A percentile compares a stretch with the other conserved stretches of the same genome.
phyloP scores from a whole-genome alignment of 805 yeast genomes.

The Candida suzukii region DNA sequence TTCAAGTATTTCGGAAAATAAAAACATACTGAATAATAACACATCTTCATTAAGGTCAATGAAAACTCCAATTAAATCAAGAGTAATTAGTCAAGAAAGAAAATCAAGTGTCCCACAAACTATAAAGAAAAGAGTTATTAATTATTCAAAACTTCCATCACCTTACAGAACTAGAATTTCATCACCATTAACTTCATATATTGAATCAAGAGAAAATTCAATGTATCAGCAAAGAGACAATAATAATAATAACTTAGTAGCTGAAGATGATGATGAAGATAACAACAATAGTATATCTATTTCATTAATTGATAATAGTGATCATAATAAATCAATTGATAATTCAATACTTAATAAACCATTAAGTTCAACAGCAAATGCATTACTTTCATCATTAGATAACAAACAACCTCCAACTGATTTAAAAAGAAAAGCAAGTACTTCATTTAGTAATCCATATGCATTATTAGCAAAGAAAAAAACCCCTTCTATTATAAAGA shows the following conservation, averaged over 20 bases:
- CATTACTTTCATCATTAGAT: slow-evolving; percentile 15
- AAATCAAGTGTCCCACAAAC: slow-evolving; percentile 10
- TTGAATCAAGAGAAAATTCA: slow-evolving; percentile 11
- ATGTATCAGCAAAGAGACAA: slow-evolving; percentile 2
- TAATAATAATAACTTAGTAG: too few relatives aligned
- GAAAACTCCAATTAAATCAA: not conserved
- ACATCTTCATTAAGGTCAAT: not conserved
- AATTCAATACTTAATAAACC: slow-evolving; percentile 1
- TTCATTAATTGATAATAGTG: too few relatives aligned
- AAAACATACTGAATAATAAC: not conserved
- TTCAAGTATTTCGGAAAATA: not conserved
- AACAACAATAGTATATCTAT: too few relatives aligned
- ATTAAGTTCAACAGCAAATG: slow-evolving; percentile 19
- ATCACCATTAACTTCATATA: slow-evolving; percentile 20
- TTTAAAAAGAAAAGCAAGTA: not conserved
- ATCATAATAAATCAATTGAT: too few relatives aligned
- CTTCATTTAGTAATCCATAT: not conserved
- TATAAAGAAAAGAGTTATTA: slow-evolving; percentile 20
- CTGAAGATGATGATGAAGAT: not conserved
- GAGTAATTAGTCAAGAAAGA: not conserved
- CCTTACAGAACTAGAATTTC: slow-evolving; percentile 18
- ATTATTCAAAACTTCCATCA: slow-evolving; percentile 20
- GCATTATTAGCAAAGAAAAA: not conserved
- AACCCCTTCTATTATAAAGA: not conserved
- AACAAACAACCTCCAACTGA: not conserved